Base-by-base conservation (phyloP, 75 land plant species). In the Picea glauca region DNA sequence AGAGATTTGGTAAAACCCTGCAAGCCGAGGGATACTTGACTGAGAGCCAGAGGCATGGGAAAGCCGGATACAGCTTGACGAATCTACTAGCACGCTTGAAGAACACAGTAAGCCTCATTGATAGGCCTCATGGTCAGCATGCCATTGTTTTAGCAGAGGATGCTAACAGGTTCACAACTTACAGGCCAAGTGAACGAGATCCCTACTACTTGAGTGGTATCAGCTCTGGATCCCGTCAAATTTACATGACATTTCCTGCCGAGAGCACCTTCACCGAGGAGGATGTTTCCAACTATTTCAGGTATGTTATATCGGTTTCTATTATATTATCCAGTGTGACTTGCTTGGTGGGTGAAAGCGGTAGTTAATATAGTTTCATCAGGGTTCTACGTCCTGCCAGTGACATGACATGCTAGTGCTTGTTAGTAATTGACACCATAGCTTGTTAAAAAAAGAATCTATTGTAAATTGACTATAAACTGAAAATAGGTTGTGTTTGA, bases 61-160 rank as follows among this genome's bases (percentile, higher is more conserved):
- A n/a, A n/a, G n/a, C n/a, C n/a, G n/a, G n/a, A n/a, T n/a, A n/a
- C n/a, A n/a, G n/a, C n/a, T n/a, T n/a, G n/a, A n/a, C n/a, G n/a
- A n/a, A n/a, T n/a, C n/a, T n/a, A n/a, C n/a, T n/a, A n/a, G n/a
- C n/a, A n/a, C n/a, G n/a, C n/a, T n/a, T n/a, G n/a, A n/a, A n/a
- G n/a, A n/a, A n/a, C n/a, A n/a, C n/a, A n/a, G n/a, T n/a, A n/a
- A n/a, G n/a, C n/a, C n/a, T n/a, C n/a, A n/a, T n/a, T n/a, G n/a
- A n/a, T 59, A 87, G 95, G 98, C 98, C 98, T 74, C 99, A 97
- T 84, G 99, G 99, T 40, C 99, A 97, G 81, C 99, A 97, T 84
- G 83, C 94, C 30, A 90, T 97, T 1, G 90, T 97, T 40, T 85
- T 97, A 77, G 94, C 94, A 3, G 96, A 97, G 83, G 99, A 97